Evolutionary conservation across 805 yeast species (phyloP).

Genomic region (Middelhovenomyces tepae): DNA sequence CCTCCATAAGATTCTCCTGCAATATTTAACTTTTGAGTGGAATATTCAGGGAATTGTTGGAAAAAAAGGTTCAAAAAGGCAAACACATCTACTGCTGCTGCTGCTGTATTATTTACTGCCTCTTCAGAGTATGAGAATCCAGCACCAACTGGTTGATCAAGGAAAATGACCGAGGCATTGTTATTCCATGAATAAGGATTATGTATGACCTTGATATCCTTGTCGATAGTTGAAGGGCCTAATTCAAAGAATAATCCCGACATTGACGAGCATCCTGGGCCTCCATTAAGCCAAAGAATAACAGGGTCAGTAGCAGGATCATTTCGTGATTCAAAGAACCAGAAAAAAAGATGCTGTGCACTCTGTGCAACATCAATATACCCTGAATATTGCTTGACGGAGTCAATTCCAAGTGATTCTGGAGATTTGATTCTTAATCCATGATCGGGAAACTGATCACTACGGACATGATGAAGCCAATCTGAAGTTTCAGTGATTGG

Average conservation of each 20-base stretch:
- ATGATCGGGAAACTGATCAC: constrained; percentile 27
- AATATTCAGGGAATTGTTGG: constrained; percentile 69
- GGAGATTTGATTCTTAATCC: constrained; percentile 57
- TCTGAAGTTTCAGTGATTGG: neutral
- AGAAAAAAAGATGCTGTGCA: constrained; percentile 83
- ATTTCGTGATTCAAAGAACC: constrained; percentile 88
- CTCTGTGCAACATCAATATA: constrained; percentile 62
- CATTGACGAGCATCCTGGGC: constrained; percentile 91
- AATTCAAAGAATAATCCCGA: constrained; percentile 87
- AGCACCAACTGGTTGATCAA: constrained; percentile 91
- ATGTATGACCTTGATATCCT: constrained; percentile 54
- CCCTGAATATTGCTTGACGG: constrained; percentile 64
- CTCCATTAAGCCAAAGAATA: constrained; percentile 89
- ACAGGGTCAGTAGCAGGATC: constrained; percentile 83
- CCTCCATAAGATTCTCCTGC: constrained; percentile 95
- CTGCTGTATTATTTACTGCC: constrained; percentile 58
- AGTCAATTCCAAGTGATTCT: constrained; percentile 57
- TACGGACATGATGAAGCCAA: neutral
- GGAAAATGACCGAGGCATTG: constrained; percentile 81
- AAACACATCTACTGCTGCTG: constrained; percentile 83
- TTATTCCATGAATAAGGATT: constrained; percentile 88
- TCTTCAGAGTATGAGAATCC: constrained; percentile 75
- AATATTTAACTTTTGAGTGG: constrained; percentile 58
- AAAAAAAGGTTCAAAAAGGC: constrained; percentile 78
- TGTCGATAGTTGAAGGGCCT: constrained; percentile 73